phyloP scores from a whole-genome alignment of 2,329 filamentous ascomycete species.

The Fusarium paranaense region DNA sequence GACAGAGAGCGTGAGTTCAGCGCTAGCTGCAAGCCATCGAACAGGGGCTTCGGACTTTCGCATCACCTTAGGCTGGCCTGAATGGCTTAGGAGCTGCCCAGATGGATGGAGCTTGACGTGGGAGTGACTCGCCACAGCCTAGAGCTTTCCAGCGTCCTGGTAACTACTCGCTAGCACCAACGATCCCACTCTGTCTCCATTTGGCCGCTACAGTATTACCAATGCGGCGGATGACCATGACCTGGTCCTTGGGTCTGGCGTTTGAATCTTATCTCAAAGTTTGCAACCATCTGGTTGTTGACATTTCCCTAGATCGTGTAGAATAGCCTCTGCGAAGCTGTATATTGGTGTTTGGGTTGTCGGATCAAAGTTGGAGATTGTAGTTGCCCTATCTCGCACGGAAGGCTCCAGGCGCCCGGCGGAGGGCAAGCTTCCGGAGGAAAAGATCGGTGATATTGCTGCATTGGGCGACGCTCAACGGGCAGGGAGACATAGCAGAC shows the following conservation, averaged over 20 bases:
- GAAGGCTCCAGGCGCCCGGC: neutral
- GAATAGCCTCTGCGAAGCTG: neutral
- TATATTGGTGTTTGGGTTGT: neutral
- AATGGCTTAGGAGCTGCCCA: constrained; percentile 15
- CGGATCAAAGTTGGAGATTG: neutral
- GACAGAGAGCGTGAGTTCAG: constrained; percentile 17
- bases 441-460: constrained; percentile 20
- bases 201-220: constrained; percentile 24
- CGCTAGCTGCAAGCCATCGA: constrained; percentile 22
- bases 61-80: constrained; percentile 11
- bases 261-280: constrained; percentile 4
- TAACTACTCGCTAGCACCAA: constrained; percentile 38
- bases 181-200: constrained; percentile 22
- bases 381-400: neutral
- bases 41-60: constrained; percentile 31
- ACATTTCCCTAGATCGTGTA: neutral
- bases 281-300: constrained; percentile 1
- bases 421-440: constrained; percentile 6
- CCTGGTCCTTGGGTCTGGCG: constrained; percentile 10
- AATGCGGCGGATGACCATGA: constrained; percentile 7
- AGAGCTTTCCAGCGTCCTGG: constrained; percentile 40
- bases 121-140: constrained; percentile 27
- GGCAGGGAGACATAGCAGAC: constrained; percentile 5
- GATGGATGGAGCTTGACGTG: constrained; percentile 16
- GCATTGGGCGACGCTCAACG: constrained; percentile 7